Base-by-base conservation (phyloP, 1,284 basidiomycete species). In the Ganoderma sinense region DNA sequence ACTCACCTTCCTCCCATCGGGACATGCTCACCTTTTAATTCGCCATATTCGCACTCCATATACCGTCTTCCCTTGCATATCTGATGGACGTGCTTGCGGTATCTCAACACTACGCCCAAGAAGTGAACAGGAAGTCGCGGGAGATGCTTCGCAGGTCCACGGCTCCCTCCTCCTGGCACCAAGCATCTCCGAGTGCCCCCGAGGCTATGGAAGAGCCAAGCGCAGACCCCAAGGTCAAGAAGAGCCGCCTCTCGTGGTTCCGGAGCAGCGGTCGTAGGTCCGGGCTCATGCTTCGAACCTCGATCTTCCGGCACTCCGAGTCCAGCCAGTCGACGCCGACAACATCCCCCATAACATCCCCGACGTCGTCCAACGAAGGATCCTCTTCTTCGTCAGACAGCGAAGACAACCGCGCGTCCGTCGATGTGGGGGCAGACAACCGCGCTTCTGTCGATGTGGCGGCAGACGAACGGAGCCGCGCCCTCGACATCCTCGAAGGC, bases 401-500 rank as follows among this genome's bases (percentile, higher is more conserved):
- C 40, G 48, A 36, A 4, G 20, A n/a, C 14, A 36, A 55, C 29
- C 31, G 62, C 13, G 68, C 58, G n/a, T 58, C 39, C 18, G 64
- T 69, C 33, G 68, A 68, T 20, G 65, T 64, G 39, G 43, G 61
- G 31, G 41, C 64, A 16, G 68, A 69, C 26, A 68, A 64, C 29
- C 31, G 62, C 13, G 68, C 58, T 16, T 58, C 39, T 13, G 64
- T 69, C 33, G 68, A 68, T 20, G 65, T 64, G 39, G 43, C 64
- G 31, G 41, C 64, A 16, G 68, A 69, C 26, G 70, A 64, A 51
- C 72, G 68, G n/a, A 56, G 58, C 39, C 69, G 65, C 39, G 67
- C 72, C 16, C 68, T 73, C n/a, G 69, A 66, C n/a, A 65, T 68
- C 23, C 68, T 73, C 43, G 72, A 73, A 55, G 70, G 72, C 7